Evolutionary conservation across 2,329 filamentous ascomycete species (phyloP), one percentile per base, ranked within the genome.

Genomic region (Monosporascus sp.): DNA sequence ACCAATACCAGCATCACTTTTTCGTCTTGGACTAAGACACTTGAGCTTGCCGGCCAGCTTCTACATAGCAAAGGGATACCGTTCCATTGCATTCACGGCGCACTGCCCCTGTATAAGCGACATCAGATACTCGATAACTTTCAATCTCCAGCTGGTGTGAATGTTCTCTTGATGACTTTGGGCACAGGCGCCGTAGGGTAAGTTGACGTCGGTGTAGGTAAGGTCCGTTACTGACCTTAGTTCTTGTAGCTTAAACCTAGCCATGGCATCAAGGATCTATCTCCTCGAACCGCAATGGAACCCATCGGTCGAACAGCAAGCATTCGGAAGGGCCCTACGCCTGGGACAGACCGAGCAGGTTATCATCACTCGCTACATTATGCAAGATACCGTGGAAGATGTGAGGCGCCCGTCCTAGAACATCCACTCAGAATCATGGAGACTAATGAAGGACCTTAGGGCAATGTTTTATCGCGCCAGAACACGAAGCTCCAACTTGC

Each of bases 261-360:
- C 53, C 0, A 17, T 48, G 15, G 53, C 49, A 2, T 45, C 15
- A 2, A 44, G 45, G 2, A 46, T 52, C 1, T 37, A 48, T 26
- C 48, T 55, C 15, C 38, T 55, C 22, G 53, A 55, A 14, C 37
- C 50, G 22, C 53, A 55, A 45, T 55, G 53, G 50, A 55, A 55
- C 11, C 53, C 53, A 1, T 52, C 49, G 17, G 45, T 52, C 31
- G 53, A 55, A 11, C 31, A 26, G 1, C 50, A 55, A 40, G 53
- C 53, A 9, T 46, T 55, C 11, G 49, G 41, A 7, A 11, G 53
- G 7, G 53, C 50, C 5, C 20, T 55, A 3, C 44, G 50, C 7
- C 40, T 55, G 3, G 53, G 50, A 3, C 53, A 55, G 31, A 49
- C 31, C 20, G 43, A 26, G 11, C 44, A 49, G 37, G 53, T 55